These are phyloP conservation scores for Stagonosporopsis chrysanthemi DNA, from an alignment of 2,329 filamentous ascomycete genomes.

Conservation along the genomic window DNA sequence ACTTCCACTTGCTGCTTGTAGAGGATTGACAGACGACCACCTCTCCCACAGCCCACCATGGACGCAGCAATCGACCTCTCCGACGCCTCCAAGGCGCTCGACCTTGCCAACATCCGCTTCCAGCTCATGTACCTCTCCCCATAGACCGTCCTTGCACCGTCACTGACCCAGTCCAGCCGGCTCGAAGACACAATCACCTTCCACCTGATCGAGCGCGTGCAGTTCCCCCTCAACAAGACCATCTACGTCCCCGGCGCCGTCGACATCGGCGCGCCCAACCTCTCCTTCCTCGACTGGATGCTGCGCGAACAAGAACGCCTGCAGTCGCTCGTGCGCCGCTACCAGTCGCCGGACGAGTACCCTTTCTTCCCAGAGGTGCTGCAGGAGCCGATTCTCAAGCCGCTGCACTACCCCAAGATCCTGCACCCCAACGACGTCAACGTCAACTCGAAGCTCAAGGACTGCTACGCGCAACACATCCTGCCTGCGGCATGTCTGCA, in stretches of 20 bases:
- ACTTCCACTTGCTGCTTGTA: neutral
- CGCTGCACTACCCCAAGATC: conserved; percentile 86
- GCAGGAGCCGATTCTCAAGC: conserved; percentile 81
- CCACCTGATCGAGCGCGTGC: conserved; percentile 95
- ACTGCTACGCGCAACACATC: conserved; percentile 82
- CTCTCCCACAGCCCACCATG: conserved; percentile 63
- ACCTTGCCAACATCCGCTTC: conserved; percentile 90
- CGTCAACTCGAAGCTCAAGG: conserved; percentile 86
- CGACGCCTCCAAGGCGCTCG: conserved; percentile 83
- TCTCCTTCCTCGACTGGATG: conserved; percentile 94
- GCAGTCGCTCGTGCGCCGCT: conserved; percentile 92
- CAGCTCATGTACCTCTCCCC: conserved; percentile 77
- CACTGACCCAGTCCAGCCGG: conserved; percentile 65
- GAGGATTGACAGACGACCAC: neutral
- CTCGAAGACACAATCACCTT: conserved; percentile 98
- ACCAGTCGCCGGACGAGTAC: conserved; percentile 95
- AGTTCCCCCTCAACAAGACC: conserved; percentile 89
- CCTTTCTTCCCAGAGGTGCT: conserved; percentile 91
- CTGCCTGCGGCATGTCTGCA: conserved; percentile 83
- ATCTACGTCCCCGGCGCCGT: conserved; percentile 87
- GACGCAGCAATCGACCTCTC: conserved; percentile 89
- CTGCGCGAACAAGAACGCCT: conserved; percentile 87
- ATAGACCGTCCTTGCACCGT: neutral
- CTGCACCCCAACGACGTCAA: conserved; percentile 89
- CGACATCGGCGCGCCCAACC: conserved; percentile 72